phyloP scores from a whole-genome alignment of 1,284 basidiomycete genomes.

The Pseudozyma pruni region DNA sequence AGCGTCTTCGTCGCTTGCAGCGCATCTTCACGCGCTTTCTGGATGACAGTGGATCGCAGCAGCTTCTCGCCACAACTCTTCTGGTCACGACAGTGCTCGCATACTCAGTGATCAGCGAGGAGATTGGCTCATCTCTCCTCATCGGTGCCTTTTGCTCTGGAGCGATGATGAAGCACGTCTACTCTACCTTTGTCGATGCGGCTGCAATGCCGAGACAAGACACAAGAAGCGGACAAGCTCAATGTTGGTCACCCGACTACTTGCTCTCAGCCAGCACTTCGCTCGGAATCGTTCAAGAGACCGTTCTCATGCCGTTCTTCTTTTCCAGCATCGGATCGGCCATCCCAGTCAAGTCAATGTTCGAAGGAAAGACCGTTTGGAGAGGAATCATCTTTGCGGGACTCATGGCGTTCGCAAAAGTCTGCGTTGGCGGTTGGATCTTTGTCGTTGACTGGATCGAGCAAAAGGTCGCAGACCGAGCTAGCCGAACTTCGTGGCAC shows the following conservation, averaged over 20 bases:
- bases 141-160: constrained; percentile 71
- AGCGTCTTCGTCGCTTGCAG: too few relatives aligned
- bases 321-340: constrained; percentile 73
- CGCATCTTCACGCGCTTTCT: neutral
- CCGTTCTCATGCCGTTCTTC: constrained; percentile 72
- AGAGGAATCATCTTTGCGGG: constrained; percentile 71
- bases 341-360: constrained; percentile 72
- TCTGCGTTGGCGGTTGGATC: constrained; percentile 68
- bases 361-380: constrained; percentile 71
- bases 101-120: constrained; percentile 22
- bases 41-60: constrained; percentile 1
- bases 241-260: constrained; percentile 9
- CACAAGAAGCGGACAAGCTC: neutral
- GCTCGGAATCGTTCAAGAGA: constrained; percentile 12
- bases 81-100: constrained; percentile 15
- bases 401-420: constrained; percentile 72
- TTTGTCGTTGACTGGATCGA: constrained; percentile 54
- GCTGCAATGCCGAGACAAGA: neutral
- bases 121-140: constrained; percentile 69
- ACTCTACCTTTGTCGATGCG: neutral
- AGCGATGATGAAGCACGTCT: constrained; percentile 24
- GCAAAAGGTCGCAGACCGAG: neutral
- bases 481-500: neutral
- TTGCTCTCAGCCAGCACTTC: constrained; percentile 6
- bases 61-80: constrained; percentile 8